Evolutionary conservation across 1,284 basidiomycete species (phyloP), one percentile per base, ranked within the genome.

Genomic region (Sporisorium exsertum): DNA sequence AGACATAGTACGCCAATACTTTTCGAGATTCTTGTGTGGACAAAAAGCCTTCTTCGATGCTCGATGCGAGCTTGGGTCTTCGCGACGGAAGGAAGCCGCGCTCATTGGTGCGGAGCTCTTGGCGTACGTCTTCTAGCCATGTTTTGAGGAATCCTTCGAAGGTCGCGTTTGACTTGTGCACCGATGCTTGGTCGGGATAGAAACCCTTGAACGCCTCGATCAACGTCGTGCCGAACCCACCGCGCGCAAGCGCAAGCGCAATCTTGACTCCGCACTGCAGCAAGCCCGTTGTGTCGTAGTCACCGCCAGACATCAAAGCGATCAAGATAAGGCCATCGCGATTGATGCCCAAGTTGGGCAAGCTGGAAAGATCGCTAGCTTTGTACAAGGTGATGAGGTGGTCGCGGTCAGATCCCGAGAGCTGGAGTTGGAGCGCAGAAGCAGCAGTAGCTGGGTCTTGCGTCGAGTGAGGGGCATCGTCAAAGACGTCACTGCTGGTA

Each of bases 271-370:
- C 81, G 49, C 79, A 85, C 29, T 70, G 59, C 9, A 68, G 26
- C 22, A 82, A 43, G 2, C 78, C 78, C 13, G 49, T 75, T 3
- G 71, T 89, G 59, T 92, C 89, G 81, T 97, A 99, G 86, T 99
- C 96, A 0, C 95, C 96, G 0, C 95, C 95, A 12, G 91, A 90
- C 77, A 96, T 88, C 5, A 97, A 87, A 0, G 92, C 95, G 49
- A 96, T 91, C 24, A 97, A 89, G 47, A 97, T 91, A 81, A 95
- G 88, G 0, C 92, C 94, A 32, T 91, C 89, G 2, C 90, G 89
- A 42, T 90, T 90, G 67, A 96, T 88, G 47, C 50, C 60, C 22
- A 72, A 15, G 16, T 51, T 55, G 10, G 62, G 33, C 33, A 40
- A 16, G 22, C 57, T 35, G 26, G 54, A 46, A 5, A 71, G 58